These are phyloP conservation scores for Trypanosoma caninum DNA, from an alignment of 208 protist genomes.

Conservation along the genomic window DNA sequence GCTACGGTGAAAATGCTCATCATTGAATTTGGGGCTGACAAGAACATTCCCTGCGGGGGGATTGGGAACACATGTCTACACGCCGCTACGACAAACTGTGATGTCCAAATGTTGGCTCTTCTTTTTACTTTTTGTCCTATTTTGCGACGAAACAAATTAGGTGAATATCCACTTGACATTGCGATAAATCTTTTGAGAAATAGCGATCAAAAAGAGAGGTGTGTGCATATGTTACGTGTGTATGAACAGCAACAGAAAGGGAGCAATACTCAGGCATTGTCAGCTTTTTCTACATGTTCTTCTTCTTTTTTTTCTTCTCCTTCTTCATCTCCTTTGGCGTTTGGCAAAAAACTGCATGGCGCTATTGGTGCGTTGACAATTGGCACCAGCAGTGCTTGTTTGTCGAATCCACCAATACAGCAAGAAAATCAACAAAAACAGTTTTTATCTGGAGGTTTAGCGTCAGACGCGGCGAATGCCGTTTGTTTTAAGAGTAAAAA, in stretches of 20 bases:
- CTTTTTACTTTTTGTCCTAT: neutral
- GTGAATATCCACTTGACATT: slow-evolving; percentile 18
- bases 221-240: slow-evolving; percentile 6
- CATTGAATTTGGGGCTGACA: slow-evolving; percentile 61
- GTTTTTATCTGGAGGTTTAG: too few species aligned
- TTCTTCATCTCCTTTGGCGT: neutral
- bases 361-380: neutral
- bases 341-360: neutral
- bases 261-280: neutral
- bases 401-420: neutral
- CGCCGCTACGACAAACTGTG: slow-evolving; percentile 28
- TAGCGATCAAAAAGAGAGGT: neutral
- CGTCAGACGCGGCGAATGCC: too few species aligned
- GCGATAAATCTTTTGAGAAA: neutral
- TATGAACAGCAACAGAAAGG: neutral
- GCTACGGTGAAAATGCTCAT: slow-evolving; percentile 47
- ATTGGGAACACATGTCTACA: slow-evolving; percentile 49
- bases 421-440: neutral
- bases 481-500: too few species aligned
- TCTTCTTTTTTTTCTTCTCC: neutral
- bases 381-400: neutral
- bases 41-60: slow-evolving; percentile 40
- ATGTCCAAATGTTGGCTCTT: slow-evolving; percentile 35
- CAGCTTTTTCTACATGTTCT: neutral
- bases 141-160: slow-evolving; percentile 11